Percentiles rank a stretch among this genome's conserved stretches.
Conservation (phyloP, 495 filamentous ascomycete species). For the Polyplosphaeria fusca region DNA sequence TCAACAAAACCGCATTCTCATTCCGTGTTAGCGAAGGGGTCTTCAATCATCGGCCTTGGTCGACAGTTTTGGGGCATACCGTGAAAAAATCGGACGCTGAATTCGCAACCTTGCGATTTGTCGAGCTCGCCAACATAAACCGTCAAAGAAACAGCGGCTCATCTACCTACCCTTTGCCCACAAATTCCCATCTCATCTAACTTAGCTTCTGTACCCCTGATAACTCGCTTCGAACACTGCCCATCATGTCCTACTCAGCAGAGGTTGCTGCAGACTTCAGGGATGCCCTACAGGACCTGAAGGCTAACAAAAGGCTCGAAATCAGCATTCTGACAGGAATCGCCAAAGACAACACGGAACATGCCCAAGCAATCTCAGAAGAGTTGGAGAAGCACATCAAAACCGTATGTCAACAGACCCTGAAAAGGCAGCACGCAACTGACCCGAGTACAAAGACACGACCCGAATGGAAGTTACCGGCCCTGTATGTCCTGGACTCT, state of each 20-base stretch:
- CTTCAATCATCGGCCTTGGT: too few species aligned
- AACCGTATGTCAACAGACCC: conserved; percentile 83
- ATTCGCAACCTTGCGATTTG: too few species aligned
- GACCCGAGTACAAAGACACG: conserved; percentile 65
- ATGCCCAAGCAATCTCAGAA: conserved; percentile 85
- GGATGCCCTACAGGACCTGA: conserved; percentile 86
- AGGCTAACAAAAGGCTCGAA: conserved; percentile 81
- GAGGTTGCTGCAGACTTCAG: conserved; percentile 95
- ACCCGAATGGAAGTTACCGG: conserved; percentile 80
- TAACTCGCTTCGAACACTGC: conserved; percentile 21
- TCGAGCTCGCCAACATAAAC: too few species aligned
- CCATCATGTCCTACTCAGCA: conserved; percentile 76
- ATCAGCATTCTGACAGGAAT: conserved; percentile 95
- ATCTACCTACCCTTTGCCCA: too few species aligned
- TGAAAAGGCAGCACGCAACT: conserved; percentile 6
- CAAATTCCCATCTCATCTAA: too few species aligned
- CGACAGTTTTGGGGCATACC: too few species aligned
- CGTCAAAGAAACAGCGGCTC: too few species aligned
- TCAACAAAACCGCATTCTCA: too few species aligned
- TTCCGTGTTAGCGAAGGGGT: too few species aligned
- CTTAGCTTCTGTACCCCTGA: too few species aligned
- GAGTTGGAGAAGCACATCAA: conserved; percentile 88
- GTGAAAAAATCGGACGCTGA: too few species aligned
- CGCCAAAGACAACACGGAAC: conserved; percentile 91
- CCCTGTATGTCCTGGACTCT: conserved; percentile 96